Evolutionary conservation across 129 eudicot genomes (phyloP).

Genomic region (Tagetes patula): DNA sequence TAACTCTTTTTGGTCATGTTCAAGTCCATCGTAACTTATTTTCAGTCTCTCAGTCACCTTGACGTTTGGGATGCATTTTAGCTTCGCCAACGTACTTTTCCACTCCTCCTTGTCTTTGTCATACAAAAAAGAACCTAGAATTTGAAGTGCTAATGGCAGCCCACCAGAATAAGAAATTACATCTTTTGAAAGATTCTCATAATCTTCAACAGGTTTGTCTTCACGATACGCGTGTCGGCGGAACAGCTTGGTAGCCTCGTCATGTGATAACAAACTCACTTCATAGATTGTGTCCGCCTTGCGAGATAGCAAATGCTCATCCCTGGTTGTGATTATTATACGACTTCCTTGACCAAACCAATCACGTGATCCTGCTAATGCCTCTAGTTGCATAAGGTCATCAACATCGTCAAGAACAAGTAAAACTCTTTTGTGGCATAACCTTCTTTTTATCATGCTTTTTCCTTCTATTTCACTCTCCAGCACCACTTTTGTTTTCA

Average conservation of each 20-base stretch:
- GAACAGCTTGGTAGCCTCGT: not conserved
- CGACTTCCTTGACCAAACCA: slow-evolving; percentile 6
- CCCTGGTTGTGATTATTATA: slow-evolving; percentile 4
- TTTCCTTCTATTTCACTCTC: not conserved
- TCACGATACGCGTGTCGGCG: not conserved
- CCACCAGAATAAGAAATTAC: slow-evolving; percentile 8
- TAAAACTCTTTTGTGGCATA: not conserved
- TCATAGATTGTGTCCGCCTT: not conserved
- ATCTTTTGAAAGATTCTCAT: not conserved
- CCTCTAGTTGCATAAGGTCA: not conserved
- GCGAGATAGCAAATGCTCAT: not conserved
- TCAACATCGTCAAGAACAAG: slow-evolving; percentile 18
- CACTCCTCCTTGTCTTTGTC: slow-evolving; percentile 5
- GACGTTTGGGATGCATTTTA: not conserved
- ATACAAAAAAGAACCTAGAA: not conserved
- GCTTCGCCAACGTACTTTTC: not conserved
- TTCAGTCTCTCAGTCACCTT: not conserved
- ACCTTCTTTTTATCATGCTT: not conserved
- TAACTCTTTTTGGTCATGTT: not conserved
- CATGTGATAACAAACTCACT: not conserved
- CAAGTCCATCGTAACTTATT: slow-evolving; percentile 17
- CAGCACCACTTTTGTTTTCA: not conserved
- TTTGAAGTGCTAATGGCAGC: not conserved
- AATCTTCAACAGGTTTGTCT: not conserved
- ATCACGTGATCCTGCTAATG: not conserved